phyloP scores from a whole-genome alignment of 176 grass and related monocot species.

The Tillandsia fasciculata region DNA sequence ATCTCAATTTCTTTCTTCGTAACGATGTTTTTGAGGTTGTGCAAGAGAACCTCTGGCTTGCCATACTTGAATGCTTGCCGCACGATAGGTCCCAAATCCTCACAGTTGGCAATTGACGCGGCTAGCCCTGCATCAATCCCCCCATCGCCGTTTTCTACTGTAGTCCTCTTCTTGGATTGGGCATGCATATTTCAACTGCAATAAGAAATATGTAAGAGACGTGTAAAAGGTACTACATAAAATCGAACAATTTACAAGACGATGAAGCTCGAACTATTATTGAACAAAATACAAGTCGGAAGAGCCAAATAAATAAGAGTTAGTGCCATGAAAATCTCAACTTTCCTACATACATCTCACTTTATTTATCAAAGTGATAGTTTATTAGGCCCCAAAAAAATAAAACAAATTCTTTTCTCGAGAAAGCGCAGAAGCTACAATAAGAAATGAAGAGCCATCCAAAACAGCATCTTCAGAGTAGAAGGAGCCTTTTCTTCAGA shows the following conservation, averaged over 20 bases:
- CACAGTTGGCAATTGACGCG: slow-evolving; percentile 54
- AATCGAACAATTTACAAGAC: not conserved
- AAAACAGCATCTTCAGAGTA: no score
- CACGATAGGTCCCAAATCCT: slow-evolving; percentile 79
- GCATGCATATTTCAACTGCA: slow-evolving; percentile 48
- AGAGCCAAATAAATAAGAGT: no score
- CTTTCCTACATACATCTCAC: no score
- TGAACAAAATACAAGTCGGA: no score
- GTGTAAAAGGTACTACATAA: not conserved
- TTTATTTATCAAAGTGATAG: no score
- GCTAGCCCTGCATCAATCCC: slow-evolving; percentile 35
- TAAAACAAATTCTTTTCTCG: no score
- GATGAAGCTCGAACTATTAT: not conserved
- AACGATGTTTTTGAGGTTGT: slow-evolving; percentile 52
- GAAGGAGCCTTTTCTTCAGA: no score
- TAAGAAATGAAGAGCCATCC: no score
- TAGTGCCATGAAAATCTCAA: no score
- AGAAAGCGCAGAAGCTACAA: no score
- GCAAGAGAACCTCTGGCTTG: slow-evolving; percentile 72
- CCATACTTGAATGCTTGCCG: slow-evolving; percentile 62
- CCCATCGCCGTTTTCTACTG: slow-evolving; percentile 52
- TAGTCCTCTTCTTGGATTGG: slow-evolving; percentile 45
- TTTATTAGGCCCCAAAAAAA: no score
- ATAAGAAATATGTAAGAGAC: not conserved
- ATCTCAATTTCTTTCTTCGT: slow-evolving; percentile 95